These are phyloP conservation scores for Didymella lethalis DNA, from an alignment of 2,329 filamentous ascomycete species.

Conservation along the genomic window DNA sequence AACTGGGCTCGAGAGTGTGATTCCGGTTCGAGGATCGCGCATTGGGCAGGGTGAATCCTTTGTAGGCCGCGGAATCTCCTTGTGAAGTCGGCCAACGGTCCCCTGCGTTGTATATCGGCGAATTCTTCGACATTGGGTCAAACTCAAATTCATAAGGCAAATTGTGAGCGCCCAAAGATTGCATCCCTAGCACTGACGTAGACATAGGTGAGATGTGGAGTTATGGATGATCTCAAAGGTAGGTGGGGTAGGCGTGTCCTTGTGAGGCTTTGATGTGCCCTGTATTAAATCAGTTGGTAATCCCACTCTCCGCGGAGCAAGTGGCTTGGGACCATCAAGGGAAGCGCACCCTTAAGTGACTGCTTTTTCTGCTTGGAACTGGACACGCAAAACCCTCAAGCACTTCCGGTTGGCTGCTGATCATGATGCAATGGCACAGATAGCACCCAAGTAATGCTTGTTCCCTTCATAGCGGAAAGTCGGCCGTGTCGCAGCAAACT, in stretches of 20 bases:
- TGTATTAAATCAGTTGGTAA: background rate
- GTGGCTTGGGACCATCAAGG: background rate
- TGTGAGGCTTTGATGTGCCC: background rate
- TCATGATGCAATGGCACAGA: constrained; percentile 14
- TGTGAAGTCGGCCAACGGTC: constrained; percentile 7
- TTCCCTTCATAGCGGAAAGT: background rate
- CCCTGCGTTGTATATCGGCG: constrained; percentile 1
- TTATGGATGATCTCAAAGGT: background rate
- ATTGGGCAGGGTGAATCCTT: constrained; percentile 1
- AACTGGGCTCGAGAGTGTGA: background rate
- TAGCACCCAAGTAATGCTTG: constrained; percentile 1
- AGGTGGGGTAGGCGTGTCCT: background rate
- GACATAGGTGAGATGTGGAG: constrained; percentile 10
- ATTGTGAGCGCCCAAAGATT: background rate
- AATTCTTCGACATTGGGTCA: constrained; percentile 1
- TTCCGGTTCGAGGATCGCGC: background rate
- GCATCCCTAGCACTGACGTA: constrained; percentile 10
- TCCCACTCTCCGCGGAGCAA: constrained; percentile 1
- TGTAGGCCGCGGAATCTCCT: background rate
- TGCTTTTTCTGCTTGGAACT: background rate
- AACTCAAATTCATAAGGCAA: constrained; percentile 1
- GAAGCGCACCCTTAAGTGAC: background rate
- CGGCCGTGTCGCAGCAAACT: constrained; percentile 1
- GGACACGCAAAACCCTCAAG: background rate
- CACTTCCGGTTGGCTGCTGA: constrained; percentile 8